Conservation (phyloP, 768 basidiomycete species). For the Suillus variegatus region DNA sequence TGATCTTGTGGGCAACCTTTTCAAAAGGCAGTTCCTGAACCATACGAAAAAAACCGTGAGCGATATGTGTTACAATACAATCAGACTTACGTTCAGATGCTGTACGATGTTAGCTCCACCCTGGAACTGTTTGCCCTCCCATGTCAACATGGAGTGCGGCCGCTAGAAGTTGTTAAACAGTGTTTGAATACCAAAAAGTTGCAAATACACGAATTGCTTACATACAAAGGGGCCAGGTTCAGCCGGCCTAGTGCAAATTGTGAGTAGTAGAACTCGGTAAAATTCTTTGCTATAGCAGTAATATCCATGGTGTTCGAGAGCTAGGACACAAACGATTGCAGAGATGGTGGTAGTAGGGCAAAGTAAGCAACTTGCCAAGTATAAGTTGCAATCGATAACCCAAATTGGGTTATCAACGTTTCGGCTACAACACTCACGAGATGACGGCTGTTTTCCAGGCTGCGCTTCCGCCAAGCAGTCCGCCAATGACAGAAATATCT, state of each 20-base stretch:
- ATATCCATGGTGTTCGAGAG: slow-evolving; percentile 66
- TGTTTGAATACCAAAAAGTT: slow-evolving; percentile 29
- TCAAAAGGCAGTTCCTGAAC: slow-evolving; percentile 74
- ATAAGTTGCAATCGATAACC: slow-evolving; percentile 3
- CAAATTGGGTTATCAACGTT: slow-evolving; percentile 19
- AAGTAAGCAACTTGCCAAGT: background rate
- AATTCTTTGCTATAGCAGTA: slow-evolving; percentile 73
- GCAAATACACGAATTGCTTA: slow-evolving; percentile 41
- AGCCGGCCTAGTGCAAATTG: slow-evolving; percentile 70
- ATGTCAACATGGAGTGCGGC: slow-evolving; percentile 80
- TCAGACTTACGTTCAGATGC: slow-evolving; percentile 65
- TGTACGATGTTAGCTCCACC: slow-evolving; percentile 60
- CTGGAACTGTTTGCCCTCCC: slow-evolving; percentile 62
- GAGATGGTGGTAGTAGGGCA: slow-evolving; percentile 11
- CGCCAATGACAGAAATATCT: slow-evolving; percentile 30
- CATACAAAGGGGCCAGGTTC: slow-evolving; percentile 69
- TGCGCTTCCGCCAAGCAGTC: slow-evolving; percentile 20
- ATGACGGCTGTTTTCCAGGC: slow-evolving; percentile 23
- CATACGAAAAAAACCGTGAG: slow-evolving; percentile 5
- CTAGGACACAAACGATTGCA: slow-evolving; percentile 17
- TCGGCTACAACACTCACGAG: slow-evolving; percentile 2
- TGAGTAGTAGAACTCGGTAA: slow-evolving; percentile 80
- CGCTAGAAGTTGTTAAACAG: slow-evolving; percentile 52
- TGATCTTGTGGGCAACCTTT: slow-evolving; percentile 77
- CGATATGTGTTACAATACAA: background rate